These are phyloP conservation scores for Penicillium olsonii DNA, from an alignment of 2,329 filamentous ascomycete genomes.

Conservation along the genomic window DNA sequence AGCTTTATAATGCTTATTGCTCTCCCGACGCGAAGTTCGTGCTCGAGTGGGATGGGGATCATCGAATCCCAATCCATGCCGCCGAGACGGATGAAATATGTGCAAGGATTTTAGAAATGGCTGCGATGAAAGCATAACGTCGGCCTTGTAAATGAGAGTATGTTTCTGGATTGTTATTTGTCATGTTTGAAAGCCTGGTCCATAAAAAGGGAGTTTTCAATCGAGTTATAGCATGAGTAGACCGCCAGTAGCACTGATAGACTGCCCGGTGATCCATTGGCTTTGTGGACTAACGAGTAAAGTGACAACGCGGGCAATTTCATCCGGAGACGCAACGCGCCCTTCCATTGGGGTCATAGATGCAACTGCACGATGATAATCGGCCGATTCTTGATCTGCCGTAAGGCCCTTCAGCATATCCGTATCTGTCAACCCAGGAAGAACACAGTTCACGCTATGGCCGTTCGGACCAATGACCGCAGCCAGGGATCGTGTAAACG, in stretches of 20 bases:
- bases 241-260: background rate
- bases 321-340: background rate
- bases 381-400: background rate
- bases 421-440: background rate
- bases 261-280: background rate
- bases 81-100: background rate
- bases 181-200: too few species aligned
- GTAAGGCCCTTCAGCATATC: background rate
- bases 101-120: background rate
- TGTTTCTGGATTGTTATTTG: too few species aligned
- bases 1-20: slow-evolving; percentile 52
- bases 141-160: too few species aligned
- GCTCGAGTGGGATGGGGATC: slow-evolving; percentile 72
- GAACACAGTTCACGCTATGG: background rate
- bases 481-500: background rate
- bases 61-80: slow-evolving; percentile 68
- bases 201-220: background rate
- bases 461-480: background rate
- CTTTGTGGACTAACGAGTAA: background rate
- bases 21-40: slow-evolving; percentile 55
- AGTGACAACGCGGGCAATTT: background rate
- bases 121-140: too few species aligned
- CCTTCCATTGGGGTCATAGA: background rate
- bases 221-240: background rate
- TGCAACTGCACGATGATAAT: background rate